Conservation (phyloP, 805 yeast species). For the Clavispora vitiphila region DNA sequence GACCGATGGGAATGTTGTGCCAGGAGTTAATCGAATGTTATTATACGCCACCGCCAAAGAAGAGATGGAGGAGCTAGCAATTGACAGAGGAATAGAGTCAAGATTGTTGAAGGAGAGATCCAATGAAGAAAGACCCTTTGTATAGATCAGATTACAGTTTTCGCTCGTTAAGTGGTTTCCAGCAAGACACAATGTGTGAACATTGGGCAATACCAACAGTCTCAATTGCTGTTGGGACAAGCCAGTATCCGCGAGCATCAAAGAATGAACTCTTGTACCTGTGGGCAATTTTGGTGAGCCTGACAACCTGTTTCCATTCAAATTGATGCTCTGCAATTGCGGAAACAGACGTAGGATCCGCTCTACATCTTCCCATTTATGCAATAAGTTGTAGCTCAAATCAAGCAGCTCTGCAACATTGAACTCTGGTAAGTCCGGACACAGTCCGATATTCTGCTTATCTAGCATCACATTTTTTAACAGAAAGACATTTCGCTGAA, state of each 20-base stretch:
- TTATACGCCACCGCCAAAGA: constrained; percentile 35
- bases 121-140: not conserved
- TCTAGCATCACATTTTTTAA: constrained; percentile 50
- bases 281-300: not conserved
- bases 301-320: constrained; percentile 53
- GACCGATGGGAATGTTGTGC: not conserved
- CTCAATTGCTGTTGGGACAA: constrained; percentile 14
- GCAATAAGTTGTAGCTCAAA: constrained; percentile 11
- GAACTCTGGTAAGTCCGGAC: constrained; percentile 1
- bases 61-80: constrained; percentile 3
- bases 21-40: constrained; percentile 14
- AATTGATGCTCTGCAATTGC: constrained; percentile 35
- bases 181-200: constrained; percentile 30
- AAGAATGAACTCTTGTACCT: constrained; percentile 9
- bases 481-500: constrained; percentile 42
- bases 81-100: constrained; percentile 19
- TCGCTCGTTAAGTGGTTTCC: constrained; percentile 25
- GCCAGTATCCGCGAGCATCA: constrained; percentile 26
- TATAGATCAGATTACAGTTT: constrained; percentile 9
- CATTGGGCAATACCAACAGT: constrained; percentile 29
- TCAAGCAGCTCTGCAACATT: constrained; percentile 7
- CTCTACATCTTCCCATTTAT: constrained; percentile 23
- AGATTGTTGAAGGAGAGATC: constrained; percentile 43
- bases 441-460: constrained; percentile 27
- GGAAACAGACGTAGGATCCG: constrained; percentile 33